These are phyloP conservation scores for Melocanna baccifera DNA, from an alignment of 176 grass and related monocot species.

Conservation along the genomic window DNA sequence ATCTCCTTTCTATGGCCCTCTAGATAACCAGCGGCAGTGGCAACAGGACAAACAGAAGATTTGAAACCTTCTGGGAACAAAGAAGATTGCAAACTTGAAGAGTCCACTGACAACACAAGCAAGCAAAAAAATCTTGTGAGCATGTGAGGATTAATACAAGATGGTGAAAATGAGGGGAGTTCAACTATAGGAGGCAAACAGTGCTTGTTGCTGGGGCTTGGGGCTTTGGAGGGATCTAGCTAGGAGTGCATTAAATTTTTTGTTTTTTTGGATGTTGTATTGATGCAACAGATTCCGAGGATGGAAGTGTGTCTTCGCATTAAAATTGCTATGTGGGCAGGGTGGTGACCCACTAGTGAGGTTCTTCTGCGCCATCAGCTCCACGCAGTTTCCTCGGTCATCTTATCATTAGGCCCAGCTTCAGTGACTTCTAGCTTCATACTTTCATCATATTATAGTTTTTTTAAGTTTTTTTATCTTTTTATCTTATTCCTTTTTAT, in stretches of 20 bases:
- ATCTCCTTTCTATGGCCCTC: constrained; percentile 33
- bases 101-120: constrained; percentile 19
- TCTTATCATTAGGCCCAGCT: too few relatives aligned
- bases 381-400: neutral
- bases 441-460: too few relatives aligned
- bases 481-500: too few relatives aligned
- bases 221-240: constrained; percentile 24
- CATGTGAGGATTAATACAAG: neutral
- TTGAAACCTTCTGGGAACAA: constrained; percentile 18
- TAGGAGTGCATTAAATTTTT: neutral
- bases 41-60: constrained; percentile 45
- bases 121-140: neutral
- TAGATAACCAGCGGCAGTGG: constrained; percentile 2
- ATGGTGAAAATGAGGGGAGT: neutral
- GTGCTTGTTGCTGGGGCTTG: neutral
- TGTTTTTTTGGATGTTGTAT: constrained; percentile 19
- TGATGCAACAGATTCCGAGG: constrained; percentile 47
- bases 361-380: neutral
- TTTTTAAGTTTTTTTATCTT: too few relatives aligned
- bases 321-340: neutral
- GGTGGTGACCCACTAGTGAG: neutral
- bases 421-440: too few relatives aligned
- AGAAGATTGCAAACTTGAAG: constrained; percentile 35
- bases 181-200: constrained; percentile 6
- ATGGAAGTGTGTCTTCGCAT: constrained; percentile 16